Conservation (phyloP, 768 basidiomycete species). For the Coprinopsis cinerea region DNA sequence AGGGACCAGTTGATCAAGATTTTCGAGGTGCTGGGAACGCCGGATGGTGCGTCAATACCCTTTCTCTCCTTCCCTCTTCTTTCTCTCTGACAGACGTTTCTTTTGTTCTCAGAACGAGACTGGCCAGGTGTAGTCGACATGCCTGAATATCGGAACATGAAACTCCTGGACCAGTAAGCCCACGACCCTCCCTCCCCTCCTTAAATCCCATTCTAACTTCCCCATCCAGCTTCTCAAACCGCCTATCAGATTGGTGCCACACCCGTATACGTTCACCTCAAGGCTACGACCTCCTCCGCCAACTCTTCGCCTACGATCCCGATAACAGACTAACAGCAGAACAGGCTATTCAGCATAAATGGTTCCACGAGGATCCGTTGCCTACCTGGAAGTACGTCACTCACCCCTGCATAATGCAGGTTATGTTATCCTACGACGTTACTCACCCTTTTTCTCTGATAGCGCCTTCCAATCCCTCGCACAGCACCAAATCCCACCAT, state of each 20-base stretch:
- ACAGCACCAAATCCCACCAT: conserved; percentile 70
- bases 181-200: neutral
- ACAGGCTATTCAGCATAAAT: conserved; percentile 77
- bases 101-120: conserved; percentile 52
- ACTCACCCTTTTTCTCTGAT: neutral
- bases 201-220: neutral
- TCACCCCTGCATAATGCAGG: too few species aligned
- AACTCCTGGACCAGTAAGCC: conserved; percentile 66
- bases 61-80: neutral
- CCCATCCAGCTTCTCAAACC: conserved; percentile 38
- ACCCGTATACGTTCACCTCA: conserved; percentile 50
- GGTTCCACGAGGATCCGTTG: conserved; percentile 89
- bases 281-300: conserved; percentile 80
- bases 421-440: conserved; percentile 1
- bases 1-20: conserved; percentile 92
- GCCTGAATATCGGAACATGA: conserved; percentile 85
- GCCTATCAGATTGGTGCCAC: conserved; percentile 72
- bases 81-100: conserved; percentile 4
- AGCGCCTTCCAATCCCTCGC: conserved; percentile 73
- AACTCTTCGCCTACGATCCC: conserved; percentile 88
- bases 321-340: conserved; percentile 78
- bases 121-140: conserved; percentile 86
- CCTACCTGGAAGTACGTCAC: conserved; percentile 83
- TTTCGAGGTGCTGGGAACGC: conserved; percentile 90
- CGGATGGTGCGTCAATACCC: conserved; percentile 64